A percentile compares a stretch with the other conserved stretches of the same genome.
Conservation (phyloP, 108 stramenopile species). For the Nitzschia palea region DNA sequence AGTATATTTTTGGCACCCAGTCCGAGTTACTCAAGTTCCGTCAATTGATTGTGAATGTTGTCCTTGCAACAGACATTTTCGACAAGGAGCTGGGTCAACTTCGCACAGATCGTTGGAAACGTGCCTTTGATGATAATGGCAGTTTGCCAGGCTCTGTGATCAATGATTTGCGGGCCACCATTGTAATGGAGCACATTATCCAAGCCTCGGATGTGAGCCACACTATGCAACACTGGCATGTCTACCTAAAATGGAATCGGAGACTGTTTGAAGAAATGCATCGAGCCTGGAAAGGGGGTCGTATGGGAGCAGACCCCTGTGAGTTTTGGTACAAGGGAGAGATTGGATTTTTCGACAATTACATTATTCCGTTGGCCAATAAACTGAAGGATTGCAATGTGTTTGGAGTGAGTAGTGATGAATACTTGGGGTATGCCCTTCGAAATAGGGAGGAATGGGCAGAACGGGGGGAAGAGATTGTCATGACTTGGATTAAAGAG, state of each 20-base stretch:
- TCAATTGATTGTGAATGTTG: slow-evolving; percentile 13
- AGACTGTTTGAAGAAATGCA: neutral
- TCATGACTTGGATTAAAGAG: too few species aligned
- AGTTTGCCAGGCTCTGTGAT: neutral
- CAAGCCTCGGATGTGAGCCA: slow-evolving; percentile 12
- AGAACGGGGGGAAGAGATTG: too few species aligned
- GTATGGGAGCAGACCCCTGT: neutral
- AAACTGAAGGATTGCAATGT: slow-evolving; percentile 11
- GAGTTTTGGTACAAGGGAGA: slow-evolving; percentile 8
- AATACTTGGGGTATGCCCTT: slow-evolving; percentile 23
- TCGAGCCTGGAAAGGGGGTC: neutral
- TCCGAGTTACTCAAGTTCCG: slow-evolving; percentile 4
- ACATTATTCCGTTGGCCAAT: slow-evolving; percentile 17
- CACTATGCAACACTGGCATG: slow-evolving; percentile 19
- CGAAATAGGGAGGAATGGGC: too few species aligned
- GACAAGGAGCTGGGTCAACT: slow-evolving; percentile 9
- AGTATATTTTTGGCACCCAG: slow-evolving; percentile 6
- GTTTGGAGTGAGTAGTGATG: slow-evolving; percentile 15
- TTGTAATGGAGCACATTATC: slow-evolving; percentile 20
- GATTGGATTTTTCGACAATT: slow-evolving; percentile 12
- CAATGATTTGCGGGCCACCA: slow-evolving; percentile 8
- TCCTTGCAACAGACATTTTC: slow-evolving; percentile 10
- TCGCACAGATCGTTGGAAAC: slow-evolving; percentile 4
- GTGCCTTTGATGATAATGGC: neutral
- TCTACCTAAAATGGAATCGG: slow-evolving; percentile 6